Base-by-base conservation (phyloP, 2,329 filamentous ascomycete species). In the Endocalyx cinctus region DNA sequence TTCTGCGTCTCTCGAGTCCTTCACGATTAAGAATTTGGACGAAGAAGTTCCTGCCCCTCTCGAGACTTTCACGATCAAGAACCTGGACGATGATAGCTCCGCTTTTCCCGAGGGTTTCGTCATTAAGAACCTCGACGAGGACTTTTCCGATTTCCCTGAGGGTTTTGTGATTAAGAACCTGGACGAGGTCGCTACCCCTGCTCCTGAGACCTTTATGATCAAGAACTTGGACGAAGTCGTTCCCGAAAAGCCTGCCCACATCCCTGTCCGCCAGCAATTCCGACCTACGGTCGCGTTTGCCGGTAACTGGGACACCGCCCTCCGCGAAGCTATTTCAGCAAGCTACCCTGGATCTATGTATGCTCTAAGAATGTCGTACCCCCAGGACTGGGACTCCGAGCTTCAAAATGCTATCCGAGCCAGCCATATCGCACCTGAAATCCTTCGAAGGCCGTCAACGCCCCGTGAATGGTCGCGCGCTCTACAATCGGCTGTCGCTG, bases 401-500 rank as follows among this genome's bases (percentile, higher is more conserved):
- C 45, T 55, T 11, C 25, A 46, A 22, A 39, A 34, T 17, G 50
- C 50, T 20, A 43, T 48, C 18, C 35, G 39, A 25, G 39, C 45
- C 18, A 48, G 50, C 29, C 37, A 44, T 25, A 31, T 45, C 11
- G 16, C 38, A 4, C 36, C 40, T 5, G 45, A 42, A 17, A 31
- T 48, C 17, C 30, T 18, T 14, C 48, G 48, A 15, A 43, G 23
- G 23, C 8, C 19, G 15, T 38, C 45, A 4, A 46, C 51, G 12
- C 45, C 51, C 14, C 48, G 45, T 22, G 48, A 59, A 15, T 64
- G 62, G 61, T 48, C 53, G 7, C 48, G 50, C 13, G 67, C 67
- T 4, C 56, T 71, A 2, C 40, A 52, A 4, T 40, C 57, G 31
- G 61, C 64, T 13, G 41, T 63, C 16, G 38, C 47, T 5, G 51